phyloP scores from a whole-genome alignment of 2,329 filamentous ascomycete genomes.

The Eutypella sp. region DNA sequence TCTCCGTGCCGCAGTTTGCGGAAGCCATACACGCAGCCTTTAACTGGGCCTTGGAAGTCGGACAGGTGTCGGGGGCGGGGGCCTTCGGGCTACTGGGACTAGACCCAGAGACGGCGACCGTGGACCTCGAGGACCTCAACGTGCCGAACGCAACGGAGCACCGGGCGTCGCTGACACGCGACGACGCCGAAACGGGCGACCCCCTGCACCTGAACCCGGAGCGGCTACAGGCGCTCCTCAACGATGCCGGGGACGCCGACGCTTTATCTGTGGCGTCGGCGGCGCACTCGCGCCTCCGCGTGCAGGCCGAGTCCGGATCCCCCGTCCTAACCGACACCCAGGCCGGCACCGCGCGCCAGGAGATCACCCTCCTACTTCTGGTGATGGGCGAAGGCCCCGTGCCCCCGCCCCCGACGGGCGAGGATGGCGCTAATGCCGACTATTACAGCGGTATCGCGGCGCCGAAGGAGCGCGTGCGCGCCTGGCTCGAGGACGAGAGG shows the following conservation, averaged over 20 bases:
- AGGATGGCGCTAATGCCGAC: conserved; percentile 8
- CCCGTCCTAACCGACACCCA: conserved; percentile 1
- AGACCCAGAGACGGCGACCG: too few species aligned
- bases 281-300: conserved; percentile 10
- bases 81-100: neutral
- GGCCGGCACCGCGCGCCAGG: too few species aligned
- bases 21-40: neutral
- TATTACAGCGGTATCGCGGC: conserved; percentile 4
- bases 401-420: conserved; percentile 13
- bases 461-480: conserved; percentile 10
- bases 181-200: conserved; percentile 11
- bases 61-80: neutral
- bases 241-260: conserved; percentile 9
- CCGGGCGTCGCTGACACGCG: conserved; percentile 13
- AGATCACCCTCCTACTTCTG: too few species aligned
- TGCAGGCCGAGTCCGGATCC: conserved; percentile 6
- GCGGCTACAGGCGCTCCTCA: conserved; percentile 11
- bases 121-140: conserved; percentile 10
- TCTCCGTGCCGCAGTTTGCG: neutral
- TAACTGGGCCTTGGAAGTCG: neutral
- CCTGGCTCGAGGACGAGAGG: conserved; percentile 12
- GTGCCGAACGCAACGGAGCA: conserved; percentile 10
- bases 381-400: conserved; percentile 12
- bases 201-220: conserved; percentile 8
- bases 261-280: conserved; percentile 11